Evolutionary conservation across 495 filamentous ascomycete genomes (phyloP).

Genomic region (Penicillium dipodomyicola): DNA sequence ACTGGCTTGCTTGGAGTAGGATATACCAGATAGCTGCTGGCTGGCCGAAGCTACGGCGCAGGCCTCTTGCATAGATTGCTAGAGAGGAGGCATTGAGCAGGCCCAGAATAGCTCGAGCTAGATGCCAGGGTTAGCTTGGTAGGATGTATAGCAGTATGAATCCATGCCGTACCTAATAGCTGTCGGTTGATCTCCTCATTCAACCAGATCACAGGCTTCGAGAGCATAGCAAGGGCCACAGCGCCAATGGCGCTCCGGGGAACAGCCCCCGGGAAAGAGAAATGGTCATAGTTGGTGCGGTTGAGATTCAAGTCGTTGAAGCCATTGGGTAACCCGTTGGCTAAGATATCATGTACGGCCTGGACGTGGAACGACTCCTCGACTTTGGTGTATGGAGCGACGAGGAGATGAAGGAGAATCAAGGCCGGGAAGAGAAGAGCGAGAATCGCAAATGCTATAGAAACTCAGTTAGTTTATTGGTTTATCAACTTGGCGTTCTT

Average conservation of each 20-base stretch:
- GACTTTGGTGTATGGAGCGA: constrained; percentile 94
- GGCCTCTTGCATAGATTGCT: constrained; percentile 57
- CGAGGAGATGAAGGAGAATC: constrained; percentile 70
- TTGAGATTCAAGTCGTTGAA: constrained; percentile 44
- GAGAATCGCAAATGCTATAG: constrained; percentile 17
- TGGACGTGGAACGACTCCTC: constrained; percentile 99
- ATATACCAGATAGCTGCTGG: constrained; percentile 77
- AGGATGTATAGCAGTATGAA: background rate
- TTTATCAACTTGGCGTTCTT: background rate
- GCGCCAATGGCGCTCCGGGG: constrained; percentile 87
- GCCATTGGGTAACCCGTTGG: constrained; percentile 66
- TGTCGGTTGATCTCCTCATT: constrained; percentile 48
- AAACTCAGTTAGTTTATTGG: constrained; percentile 17
- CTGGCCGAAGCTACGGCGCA: constrained; percentile 67
- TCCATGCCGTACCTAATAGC: constrained; percentile 43
- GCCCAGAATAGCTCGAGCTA: constrained; percentile 77
- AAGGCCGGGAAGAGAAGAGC: constrained; percentile 60
- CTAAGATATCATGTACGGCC: constrained; percentile 84
- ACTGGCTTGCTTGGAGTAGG: constrained; percentile 79
- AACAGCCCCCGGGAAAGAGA: constrained; percentile 85
- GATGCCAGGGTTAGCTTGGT: constrained; percentile 3
- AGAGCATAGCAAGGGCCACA: constrained; percentile 63
- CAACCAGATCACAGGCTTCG: constrained; percentile 58
- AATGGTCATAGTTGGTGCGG: constrained; percentile 74
- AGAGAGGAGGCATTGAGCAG: constrained; percentile 71